Evolutionary conservation across 179 eudicot species (phyloP).

Genomic region (Gypsophila paniculata): DNA sequence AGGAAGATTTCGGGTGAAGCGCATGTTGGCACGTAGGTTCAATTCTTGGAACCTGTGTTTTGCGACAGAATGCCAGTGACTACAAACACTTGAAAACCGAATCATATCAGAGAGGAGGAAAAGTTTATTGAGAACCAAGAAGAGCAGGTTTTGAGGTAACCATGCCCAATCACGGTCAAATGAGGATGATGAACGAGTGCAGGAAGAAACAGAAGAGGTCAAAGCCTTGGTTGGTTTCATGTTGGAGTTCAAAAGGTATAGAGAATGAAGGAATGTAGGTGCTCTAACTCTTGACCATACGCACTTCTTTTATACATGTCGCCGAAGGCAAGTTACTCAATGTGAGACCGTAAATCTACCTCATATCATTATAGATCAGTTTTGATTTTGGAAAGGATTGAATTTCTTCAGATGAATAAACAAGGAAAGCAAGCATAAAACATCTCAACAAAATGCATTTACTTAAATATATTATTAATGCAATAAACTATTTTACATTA

Average conservation of each 20-base stretch:
- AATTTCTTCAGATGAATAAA: background rate
- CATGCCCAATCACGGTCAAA: constrained; percentile 19
- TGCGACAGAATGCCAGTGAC: constrained; percentile 18
- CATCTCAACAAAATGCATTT: background rate
- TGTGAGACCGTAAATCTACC: constrained; percentile 19
- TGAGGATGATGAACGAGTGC: background rate
- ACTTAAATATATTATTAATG: background rate
- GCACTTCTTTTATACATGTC: constrained; percentile 2
- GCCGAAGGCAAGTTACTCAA: background rate
- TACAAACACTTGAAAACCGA: constrained; percentile 18
- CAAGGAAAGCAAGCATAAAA: background rate
- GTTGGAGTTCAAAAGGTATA: background rate
- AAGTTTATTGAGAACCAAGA: constrained; percentile 18
- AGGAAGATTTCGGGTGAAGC: constrained; percentile 12
- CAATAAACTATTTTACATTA: background rate
- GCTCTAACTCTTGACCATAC: background rate
- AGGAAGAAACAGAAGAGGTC: background rate
- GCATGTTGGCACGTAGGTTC: constrained; percentile 13
- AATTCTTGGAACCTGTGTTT: constrained; percentile 11
- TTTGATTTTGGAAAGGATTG: background rate
- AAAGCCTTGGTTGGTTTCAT: constrained; percentile 7
- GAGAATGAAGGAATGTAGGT: constrained; percentile 4
- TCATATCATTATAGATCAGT: background rate
- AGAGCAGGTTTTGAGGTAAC: constrained; percentile 16
- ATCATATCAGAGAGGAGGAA: constrained; percentile 22